Conservation (phyloP, 139 green algal species). For the Ettlia oleoabundans region DNA sequence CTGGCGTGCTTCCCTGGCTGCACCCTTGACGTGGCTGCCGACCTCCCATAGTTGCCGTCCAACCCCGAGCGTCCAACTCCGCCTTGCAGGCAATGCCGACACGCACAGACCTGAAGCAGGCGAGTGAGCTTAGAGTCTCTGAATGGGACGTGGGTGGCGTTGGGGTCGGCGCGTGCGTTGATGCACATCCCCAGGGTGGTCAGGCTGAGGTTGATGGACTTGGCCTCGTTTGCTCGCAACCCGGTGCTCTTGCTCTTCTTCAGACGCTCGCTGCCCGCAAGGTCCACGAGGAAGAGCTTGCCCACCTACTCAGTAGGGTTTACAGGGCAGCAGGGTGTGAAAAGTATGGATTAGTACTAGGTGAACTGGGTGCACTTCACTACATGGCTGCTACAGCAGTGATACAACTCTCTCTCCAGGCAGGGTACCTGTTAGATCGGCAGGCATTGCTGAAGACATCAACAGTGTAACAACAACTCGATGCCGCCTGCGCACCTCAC, state of each 20-base stretch:
- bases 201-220: constrained; percentile 80
- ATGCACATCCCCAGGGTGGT: constrained; percentile 79
- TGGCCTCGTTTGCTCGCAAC: constrained; percentile 71
- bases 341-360: background rate
- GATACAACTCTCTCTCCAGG: too few relatives aligned
- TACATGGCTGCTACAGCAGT: too few relatives aligned
- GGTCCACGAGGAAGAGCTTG: constrained; percentile 96
- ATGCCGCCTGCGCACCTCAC: too few relatives aligned
- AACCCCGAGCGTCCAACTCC: background rate
- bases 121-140: constrained; percentile 87
- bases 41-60: background rate
- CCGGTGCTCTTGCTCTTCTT: constrained; percentile 84
- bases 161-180: constrained; percentile 57
- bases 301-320: constrained; percentile 56
- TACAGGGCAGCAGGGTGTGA: too few relatives aligned
- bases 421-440: too few relatives aligned
- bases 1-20: too few relatives aligned
- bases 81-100: background rate
- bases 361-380: background rate
- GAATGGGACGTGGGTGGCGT: constrained; percentile 72
- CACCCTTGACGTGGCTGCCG: too few relatives aligned
- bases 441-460: too few relatives aligned
- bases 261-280: constrained; percentile 94
- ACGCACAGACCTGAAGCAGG: constrained; percentile 67
- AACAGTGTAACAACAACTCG: too few relatives aligned